Percentiles rank a stretch among this genome's conserved stretches.
Evolutionary conservation across 2,329 filamentous ascomycete genomes (phyloP).

Genomic region (Lecanoromycetidae sp.): DNA sequence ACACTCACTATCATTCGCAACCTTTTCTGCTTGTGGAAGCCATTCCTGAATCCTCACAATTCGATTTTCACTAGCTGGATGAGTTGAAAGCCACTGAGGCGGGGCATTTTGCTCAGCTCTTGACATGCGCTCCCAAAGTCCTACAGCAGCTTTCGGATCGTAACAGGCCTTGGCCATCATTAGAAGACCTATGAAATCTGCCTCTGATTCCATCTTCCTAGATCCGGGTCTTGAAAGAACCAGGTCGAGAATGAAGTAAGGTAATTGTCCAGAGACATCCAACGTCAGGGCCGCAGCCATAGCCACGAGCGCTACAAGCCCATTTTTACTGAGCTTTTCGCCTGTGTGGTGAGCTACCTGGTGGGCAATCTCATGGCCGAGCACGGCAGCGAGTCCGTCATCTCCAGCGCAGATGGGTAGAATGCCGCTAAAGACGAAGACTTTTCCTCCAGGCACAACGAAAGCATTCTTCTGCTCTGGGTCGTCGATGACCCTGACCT

Average conservation of each 20-base stretch:
- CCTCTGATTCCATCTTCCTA: slow-evolving; percentile 44
- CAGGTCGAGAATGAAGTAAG: slow-evolving; percentile 35
- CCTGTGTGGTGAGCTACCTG: slow-evolving; percentile 46
- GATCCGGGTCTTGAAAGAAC: slow-evolving; percentile 43
- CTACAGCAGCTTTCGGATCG: slow-evolving; percentile 43
- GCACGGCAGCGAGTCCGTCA: slow-evolving; percentile 47
- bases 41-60: slow-evolving; percentile 43
- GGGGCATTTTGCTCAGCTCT: slow-evolving; percentile 32
- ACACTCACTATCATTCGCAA: slow-evolving; percentile 32
- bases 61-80: slow-evolving; percentile 46
- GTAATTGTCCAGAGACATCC: slow-evolving; percentile 29
- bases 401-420: slow-evolving; percentile 44
- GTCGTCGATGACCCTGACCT: slow-evolving; percentile 47
- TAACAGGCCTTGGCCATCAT: slow-evolving; percentile 54
- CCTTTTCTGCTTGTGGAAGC: slow-evolving; percentile 30
- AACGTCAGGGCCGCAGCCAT: slow-evolving; percentile 27
- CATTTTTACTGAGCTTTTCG: slow-evolving; percentile 39
- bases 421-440: slow-evolving; percentile 53
- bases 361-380: slow-evolving; percentile 54
- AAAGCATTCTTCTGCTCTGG: slow-evolving; percentile 44
- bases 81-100: slow-evolving; percentile 48
- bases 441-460: slow-evolving; percentile 51
- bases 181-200: slow-evolving; percentile 50
- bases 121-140: slow-evolving; percentile 40
- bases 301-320: slow-evolving; percentile 25